Evolutionary conservation across 1,284 basidiomycete species (phyloP), one percentile per base, ranked within the genome.

Genomic region (Trichosporon faecale): DNA sequence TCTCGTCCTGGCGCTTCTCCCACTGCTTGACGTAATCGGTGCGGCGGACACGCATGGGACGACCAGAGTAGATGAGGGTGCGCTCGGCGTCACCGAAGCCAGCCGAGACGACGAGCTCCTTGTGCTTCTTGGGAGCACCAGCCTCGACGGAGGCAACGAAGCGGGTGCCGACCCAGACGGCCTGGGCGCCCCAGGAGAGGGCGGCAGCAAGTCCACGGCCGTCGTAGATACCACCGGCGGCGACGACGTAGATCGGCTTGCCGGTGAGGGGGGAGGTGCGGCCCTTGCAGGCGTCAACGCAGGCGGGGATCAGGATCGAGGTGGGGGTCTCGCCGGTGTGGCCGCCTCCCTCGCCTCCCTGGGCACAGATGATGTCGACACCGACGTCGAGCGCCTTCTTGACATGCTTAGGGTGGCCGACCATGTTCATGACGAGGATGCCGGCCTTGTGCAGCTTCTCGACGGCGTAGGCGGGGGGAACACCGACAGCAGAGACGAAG

Each of bases 121-220:
- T 73, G 72, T 73, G 72, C 70, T 73, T 71, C 35, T 52, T 52
- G 61, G 72, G 72, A 29, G 72, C 72, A 23, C 72, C 72, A 29
- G 72, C 72, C 72, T 73, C 72, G 9, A 60, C 61, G 9, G 70
- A 73, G 18, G 94, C 94, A 29, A 97, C 92, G 79, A 97, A 97
- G 52, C 94, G 88, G 1, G 92, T 93, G 46, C 94, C 94, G 68
- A 94, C 91, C 93, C 93, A 94, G 82, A 94, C 85, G 85, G 88
- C 93, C 76, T 91, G 87, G 33, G 93, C 93, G 74, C 93, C 93
- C 87, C 89, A 94, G 79, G 89, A 86, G 66, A 95, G 84, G 77
- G 93, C 91, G 18, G 93, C 91, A 12, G 92, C 93, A n/a, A 95
- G 86, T 66, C 91, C 88, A 67, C 92, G 87, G 6, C 94, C 94